Evolutionary conservation across 2,329 filamentous ascomycete genomes (phyloP).

Genomic region (Lachnellula willkommii): DNA sequence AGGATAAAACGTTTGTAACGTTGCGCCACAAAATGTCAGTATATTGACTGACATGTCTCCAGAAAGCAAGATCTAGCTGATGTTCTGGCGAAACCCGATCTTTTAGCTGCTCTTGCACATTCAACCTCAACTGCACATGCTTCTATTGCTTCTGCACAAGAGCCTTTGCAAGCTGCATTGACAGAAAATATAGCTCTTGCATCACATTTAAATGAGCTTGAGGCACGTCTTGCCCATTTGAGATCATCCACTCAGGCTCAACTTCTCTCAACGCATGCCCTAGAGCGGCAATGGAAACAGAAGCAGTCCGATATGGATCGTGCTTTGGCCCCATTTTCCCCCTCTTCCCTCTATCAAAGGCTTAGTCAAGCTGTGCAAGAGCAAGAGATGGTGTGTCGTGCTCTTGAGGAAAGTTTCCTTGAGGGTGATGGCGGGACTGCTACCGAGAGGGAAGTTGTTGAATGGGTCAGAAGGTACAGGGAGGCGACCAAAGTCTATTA

Average conservation of each 20-base stretch:
- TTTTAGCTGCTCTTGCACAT: constrained; percentile 71
- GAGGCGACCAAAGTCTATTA: constrained; percentile 76
- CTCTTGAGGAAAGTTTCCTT: constrained; percentile 89
- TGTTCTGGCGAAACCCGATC: constrained; percentile 56
- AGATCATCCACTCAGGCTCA: constrained; percentile 72
- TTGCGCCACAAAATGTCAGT: constrained; percentile 15
- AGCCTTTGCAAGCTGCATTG: constrained; percentile 59
- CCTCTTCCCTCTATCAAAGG: constrained; percentile 78
- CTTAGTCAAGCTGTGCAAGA: constrained; percentile 72
- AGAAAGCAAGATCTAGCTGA: constrained; percentile 75
- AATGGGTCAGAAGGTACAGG: constrained; percentile 78
- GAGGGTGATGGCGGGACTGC: constrained; percentile 47
- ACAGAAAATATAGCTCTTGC: constrained; percentile 68
- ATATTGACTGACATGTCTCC: constrained; percentile 18
- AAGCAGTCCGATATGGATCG: constrained; percentile 87
- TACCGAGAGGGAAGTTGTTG: constrained; percentile 73
- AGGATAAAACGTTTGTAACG: constrained; percentile 71
- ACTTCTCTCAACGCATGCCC: constrained; percentile 73
- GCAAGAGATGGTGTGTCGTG: constrained; percentile 73
- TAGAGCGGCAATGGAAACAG: constrained; percentile 87
- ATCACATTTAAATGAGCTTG: constrained; percentile 54
- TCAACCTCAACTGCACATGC: constrained; percentile 64
- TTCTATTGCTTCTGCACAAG: constrained; percentile 60
- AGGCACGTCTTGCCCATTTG: constrained; percentile 51
- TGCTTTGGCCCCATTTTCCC: constrained; percentile 77